phyloP scores from a whole-genome alignment of 177 flowering plant genomes.

The Viscum album region DNA sequence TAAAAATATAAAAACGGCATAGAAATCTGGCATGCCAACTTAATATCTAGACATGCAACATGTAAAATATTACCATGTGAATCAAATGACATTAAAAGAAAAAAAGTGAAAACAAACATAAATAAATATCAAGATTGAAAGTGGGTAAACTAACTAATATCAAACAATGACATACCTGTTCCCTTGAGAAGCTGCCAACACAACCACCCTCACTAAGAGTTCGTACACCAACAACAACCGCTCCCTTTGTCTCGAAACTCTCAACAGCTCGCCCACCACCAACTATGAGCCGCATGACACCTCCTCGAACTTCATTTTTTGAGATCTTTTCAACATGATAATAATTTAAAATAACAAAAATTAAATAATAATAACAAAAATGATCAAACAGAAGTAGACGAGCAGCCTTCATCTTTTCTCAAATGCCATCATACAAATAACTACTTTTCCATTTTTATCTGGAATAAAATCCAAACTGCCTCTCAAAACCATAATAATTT shows the following conservation, averaged over 20 bases:
- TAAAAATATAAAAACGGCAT: too few species aligned
- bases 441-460: too few species aligned
- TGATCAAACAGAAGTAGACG: background rate
- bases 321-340: conserved; percentile 38
- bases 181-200: conserved; percentile 91
- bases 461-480: background rate
- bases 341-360: background rate
- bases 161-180: conserved; percentile 46
- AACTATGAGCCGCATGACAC: conserved; percentile 95
- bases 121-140: background rate
- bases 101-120: background rate
- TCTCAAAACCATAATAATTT: background rate
- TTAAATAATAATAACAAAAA: background rate
- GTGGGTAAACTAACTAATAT: background rate
- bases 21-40: too few species aligned
- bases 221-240: conserved; percentile 94
- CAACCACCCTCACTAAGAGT: conserved; percentile 99
- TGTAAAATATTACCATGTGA: background rate
- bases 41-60: background rate
- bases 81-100: background rate
- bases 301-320: conserved; percentile 58
- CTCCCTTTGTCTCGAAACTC: conserved; percentile 53
- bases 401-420: too few species aligned
- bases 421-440: background rate
- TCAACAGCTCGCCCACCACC: conserved; percentile 98